Base-by-base conservation (phyloP, 2,329 filamentous ascomycete genomes). In the Talaromyces sp. region DNA sequence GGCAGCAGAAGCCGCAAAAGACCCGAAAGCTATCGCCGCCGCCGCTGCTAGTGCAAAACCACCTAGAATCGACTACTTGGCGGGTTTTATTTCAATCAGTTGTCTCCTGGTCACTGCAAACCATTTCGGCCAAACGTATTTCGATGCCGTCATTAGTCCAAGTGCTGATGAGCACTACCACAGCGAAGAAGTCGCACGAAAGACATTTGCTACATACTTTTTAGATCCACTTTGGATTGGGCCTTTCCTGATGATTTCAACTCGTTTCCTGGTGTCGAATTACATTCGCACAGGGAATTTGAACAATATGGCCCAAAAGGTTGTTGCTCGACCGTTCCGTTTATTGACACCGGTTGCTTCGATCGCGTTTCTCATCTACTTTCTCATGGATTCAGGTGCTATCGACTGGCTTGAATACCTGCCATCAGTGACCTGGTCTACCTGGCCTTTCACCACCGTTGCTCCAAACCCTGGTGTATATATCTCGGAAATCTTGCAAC, bases 181-280 rank as follows among this genome's bases (percentile, higher is more conserved):
- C 4, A 76, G 74, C 6, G 79, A 81, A 61, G 68, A 67, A 28
- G 77, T 76, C 73, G 72, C 77, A 2, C 73, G 75, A 34, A 77
- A 75, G 63, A 76, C 78, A 10, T 67, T 81, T 23, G 76, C 75
- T 0, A 74, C 78, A 1, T 81, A 78, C 63, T 66, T 81, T 10
- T 72, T 81, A 40, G 79, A 81, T 34, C 76, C 76, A 50, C 73
- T 81, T 61, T 81, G 78, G 76, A 76, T 82, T 12, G 79, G 79
- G 23, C 76, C 79, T 28, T 82, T 82, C 69, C 78, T 82, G 68
- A 78, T 78, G 8, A 82, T 77, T 7, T 80, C 80, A 0, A 78
- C 77, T 44, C 76, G 79, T 54, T 82, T 82, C 66, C 62, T 82
- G 33, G 73, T 75, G 12, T 69, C 74, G 1, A 72, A 72, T 44